Evolutionary conservation across 2,329 filamentous ascomycete species (phyloP), one percentile per base, ranked within the genome.

Genomic region (Macrophomina phaseolina): DNA sequence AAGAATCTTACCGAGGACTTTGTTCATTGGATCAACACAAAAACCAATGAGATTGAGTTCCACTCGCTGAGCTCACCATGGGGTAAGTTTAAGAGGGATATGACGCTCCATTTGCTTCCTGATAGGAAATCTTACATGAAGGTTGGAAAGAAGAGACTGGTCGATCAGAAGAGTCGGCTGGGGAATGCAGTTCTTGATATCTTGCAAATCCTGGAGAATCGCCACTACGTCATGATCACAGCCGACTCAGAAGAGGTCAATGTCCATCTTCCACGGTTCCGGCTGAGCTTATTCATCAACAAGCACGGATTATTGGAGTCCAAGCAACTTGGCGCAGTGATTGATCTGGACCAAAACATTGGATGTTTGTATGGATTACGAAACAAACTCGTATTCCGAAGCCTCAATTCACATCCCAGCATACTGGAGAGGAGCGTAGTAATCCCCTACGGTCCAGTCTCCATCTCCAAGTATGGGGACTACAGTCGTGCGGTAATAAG

Each of bases 271-370:
- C 83, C 84, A 0, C 76, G 82, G 2, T 72, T 86, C 0, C 78
- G 81, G 4, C 73, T 88, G 0, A 77, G 79, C 0, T 89, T 89
- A 67, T 71, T 67, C 8, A 62, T 85, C 0, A 68, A 70, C 1
- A 16, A 67, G 2, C 72, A 74, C 0, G 69, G 71, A 0, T 58
- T 69, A 0, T 51, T 49, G 0, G 64, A 70, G 18, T 87, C 83
- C 0, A 80, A 78, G 5, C 81, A 88, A 66, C 85, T 83, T 67
- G 78, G 80, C 0, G 83, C 82, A 85, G 0, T 73, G 88, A 4
- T 70, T 82, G 30, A 18, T 8, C 18, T 3, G 5, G 40, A 48
- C 4, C 62, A 65, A 12, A 0, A 56, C 16, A 65, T 65, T 12
- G 64, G 64, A 38, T 65, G 64, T n/a, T 28, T 65, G 3, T 51